phyloP scores from a whole-genome alignment of 495 filamentous ascomycete genomes.

The Letharia columbiana region DNA sequence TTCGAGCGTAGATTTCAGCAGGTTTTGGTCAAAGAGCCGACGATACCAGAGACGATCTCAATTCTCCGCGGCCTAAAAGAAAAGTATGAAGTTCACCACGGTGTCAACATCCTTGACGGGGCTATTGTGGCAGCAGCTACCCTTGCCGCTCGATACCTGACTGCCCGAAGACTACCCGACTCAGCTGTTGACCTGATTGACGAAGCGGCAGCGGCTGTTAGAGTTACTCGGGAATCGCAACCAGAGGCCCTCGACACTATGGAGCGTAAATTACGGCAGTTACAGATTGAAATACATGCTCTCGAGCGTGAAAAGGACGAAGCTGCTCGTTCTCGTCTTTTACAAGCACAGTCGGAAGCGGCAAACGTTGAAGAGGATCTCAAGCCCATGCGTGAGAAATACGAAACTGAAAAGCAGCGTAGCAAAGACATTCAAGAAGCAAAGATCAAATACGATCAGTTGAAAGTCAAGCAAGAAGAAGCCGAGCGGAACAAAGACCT shows the following conservation, averaged over 20 bases:
- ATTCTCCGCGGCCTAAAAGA: slow-evolving; percentile 96
- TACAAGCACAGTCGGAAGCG: slow-evolving; percentile 76
- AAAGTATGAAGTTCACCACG: slow-evolving; percentile 95
- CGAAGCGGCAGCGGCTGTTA: slow-evolving; percentile 88
- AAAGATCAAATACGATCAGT: slow-evolving; percentile 85
- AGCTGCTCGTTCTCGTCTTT: slow-evolving; percentile 71
- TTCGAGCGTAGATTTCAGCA: slow-evolving; percentile 99
- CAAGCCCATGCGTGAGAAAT: slow-evolving; percentile 85
- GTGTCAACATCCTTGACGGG: slow-evolving; percentile 88
- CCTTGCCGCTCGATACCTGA: slow-evolving; percentile 85
- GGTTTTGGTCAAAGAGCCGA: slow-evolving; percentile 88
- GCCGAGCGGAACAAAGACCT: slow-evolving; percentile 80
- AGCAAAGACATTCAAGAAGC: slow-evolving; percentile 87
- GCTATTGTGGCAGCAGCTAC: slow-evolving; percentile 87
- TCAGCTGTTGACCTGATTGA: slow-evolving; percentile 95
- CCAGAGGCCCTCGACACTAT: slow-evolving; percentile 90
- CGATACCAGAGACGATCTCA: slow-evolving; percentile 82
- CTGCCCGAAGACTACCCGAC: slow-evolving; percentile 81
- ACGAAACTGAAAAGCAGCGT: slow-evolving; percentile 81
- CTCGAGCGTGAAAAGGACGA: slow-evolving; percentile 90
- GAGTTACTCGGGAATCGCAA: slow-evolving; percentile 90
- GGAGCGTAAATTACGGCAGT: slow-evolving; percentile 76
- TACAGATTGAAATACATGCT: slow-evolving; percentile 94
- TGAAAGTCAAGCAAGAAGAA: slow-evolving; percentile 85
- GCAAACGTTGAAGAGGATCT: slow-evolving; percentile 89